A percentile compares a stretch with the other conserved stretches of the same genome.
Conservation (phyloP, 805 yeast species). For the Kurtzmaniella cleridarum region DNA sequence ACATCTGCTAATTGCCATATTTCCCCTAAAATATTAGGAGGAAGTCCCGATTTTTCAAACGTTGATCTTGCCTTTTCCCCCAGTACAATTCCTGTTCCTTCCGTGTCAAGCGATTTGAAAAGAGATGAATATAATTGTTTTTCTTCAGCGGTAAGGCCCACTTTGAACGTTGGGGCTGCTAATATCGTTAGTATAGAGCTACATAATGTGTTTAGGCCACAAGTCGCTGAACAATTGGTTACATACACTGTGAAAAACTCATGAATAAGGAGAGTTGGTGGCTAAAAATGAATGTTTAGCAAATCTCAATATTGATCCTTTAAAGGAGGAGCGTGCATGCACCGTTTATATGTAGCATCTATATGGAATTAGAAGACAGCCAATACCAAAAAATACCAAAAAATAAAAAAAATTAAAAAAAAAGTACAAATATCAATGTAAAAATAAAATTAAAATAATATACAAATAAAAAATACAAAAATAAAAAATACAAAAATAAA, state of each 20-base stretch:
- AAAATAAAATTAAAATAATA: no score
- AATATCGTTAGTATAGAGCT: slow-evolving; percentile 7
- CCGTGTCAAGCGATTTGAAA: slow-evolving; percentile 76
- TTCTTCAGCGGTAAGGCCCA: slow-evolving; percentile 68
- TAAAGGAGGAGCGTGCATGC: no score
- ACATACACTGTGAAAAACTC: slow-evolving; percentile 26
- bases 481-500: no score
- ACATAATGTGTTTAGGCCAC: not conserved
- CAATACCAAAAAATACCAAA: no score
- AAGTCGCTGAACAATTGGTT: not conserved
- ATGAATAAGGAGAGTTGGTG: slow-evolving; percentile 6
- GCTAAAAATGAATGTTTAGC: not conserved
- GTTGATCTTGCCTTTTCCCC: slow-evolving; percentile 83
- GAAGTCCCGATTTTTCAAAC: slow-evolving; percentile 79
- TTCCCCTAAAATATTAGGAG: slow-evolving; percentile 75
- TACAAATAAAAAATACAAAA: no score
- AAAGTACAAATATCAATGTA: no score
- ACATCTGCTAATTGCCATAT: slow-evolving; percentile 94
- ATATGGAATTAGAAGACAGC: no score
- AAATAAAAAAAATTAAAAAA: no score
- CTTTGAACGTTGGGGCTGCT: slow-evolving; percentile 33
- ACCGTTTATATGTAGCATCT: no score
- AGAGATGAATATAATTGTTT: slow-evolving; percentile 65
- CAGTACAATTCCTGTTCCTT: slow-evolving; percentile 72
- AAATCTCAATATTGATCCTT: no score